Percentiles rank a stretch among this genome's conserved stretches.
Conservation (phyloP, 495 filamentous ascomycete species). For the Penicillium taxi region DNA sequence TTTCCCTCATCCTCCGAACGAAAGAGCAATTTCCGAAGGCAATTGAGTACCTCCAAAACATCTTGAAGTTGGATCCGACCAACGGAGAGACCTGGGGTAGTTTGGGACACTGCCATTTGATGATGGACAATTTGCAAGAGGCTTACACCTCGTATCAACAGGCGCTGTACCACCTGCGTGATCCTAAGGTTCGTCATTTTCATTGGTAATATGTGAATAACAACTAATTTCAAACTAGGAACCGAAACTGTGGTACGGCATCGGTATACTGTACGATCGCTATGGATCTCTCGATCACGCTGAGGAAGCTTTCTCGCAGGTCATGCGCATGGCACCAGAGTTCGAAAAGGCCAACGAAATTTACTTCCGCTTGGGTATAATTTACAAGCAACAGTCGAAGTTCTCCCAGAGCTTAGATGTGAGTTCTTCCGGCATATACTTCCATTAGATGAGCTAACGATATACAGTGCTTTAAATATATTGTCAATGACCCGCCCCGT, state of each 20-base stretch:
- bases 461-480: conserved; percentile 93
- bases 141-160: conserved; percentile 98
- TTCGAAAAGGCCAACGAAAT: conserved; percentile 99
- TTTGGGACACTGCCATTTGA: conserved; percentile 90
- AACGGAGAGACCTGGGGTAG: conserved; percentile 98
- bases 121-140: conserved; percentile 98
- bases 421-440: conserved; percentile 15
- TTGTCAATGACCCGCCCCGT: conserved; percentile 84
- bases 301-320: conserved; percentile 96
- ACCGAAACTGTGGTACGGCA: conserved; percentile 97
- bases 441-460: not conserved
- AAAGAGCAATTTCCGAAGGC: conserved; percentile 92
- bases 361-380: conserved; percentile 96
- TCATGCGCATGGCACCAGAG: conserved; percentile 97
- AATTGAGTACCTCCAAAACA: conserved; percentile 84
- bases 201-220: not conserved
- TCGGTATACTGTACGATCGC: conserved; percentile 94
- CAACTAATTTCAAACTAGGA: conserved; percentile 50
- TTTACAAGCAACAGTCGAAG: conserved; percentile 98
- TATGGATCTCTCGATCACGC: conserved; percentile 97
- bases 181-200: conserved; percentile 69
- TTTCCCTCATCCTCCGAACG: conserved; percentile 80
- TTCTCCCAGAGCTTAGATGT: conserved; percentile 89
- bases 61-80: conserved; percentile 77
- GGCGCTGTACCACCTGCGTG: conserved; percentile 83